Conservation (phyloP, 306 rosid species). For the Cicer chorassanicum region DNA sequence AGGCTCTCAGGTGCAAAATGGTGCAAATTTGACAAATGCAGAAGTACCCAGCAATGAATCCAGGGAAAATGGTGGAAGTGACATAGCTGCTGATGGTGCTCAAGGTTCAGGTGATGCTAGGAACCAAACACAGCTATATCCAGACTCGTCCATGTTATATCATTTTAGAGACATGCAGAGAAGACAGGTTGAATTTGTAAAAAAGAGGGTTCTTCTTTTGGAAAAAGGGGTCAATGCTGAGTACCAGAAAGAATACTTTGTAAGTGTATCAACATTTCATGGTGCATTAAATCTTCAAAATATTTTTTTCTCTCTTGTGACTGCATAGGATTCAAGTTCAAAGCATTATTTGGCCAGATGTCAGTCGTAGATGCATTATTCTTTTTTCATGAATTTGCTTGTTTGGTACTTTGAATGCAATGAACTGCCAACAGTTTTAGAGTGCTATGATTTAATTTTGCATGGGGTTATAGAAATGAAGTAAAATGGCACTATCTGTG, state of each 20-base stretch:
- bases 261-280: conserved; percentile 53
- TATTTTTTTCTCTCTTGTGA: conserved; percentile 4
- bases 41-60: conserved; percentile 64
- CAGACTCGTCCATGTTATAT: conserved; percentile 65
- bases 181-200: conserved; percentile 90
- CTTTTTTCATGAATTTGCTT: conserved; percentile 33
- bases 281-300: conserved; percentile 28
- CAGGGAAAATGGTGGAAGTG: conserved; percentile 74
- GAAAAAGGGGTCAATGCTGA: conserved; percentile 93
- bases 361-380: conserved; percentile 19
- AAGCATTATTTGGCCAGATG: conserved; percentile 16
- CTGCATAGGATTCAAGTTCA: conserved; percentile 8
- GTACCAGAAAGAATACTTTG: conserved; percentile 85
- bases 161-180: conserved; percentile 97
- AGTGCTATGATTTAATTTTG: conserved; percentile 18
- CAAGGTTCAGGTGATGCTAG: conserved; percentile 67
- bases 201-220: conserved; percentile 96
- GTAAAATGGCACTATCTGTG: neutral
- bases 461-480: conserved; percentile 18
- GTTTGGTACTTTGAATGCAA: conserved; percentile 12
- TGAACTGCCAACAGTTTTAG: conserved; percentile 23
- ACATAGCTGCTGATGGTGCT: conserved; percentile 56
- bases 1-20: conserved; percentile 68
- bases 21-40: conserved; percentile 51
- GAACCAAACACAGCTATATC: conserved; percentile 64